Base-by-base conservation (phyloP, 2,329 filamentous ascomycete genomes). In the Curvularia hawaiiensis region DNA sequence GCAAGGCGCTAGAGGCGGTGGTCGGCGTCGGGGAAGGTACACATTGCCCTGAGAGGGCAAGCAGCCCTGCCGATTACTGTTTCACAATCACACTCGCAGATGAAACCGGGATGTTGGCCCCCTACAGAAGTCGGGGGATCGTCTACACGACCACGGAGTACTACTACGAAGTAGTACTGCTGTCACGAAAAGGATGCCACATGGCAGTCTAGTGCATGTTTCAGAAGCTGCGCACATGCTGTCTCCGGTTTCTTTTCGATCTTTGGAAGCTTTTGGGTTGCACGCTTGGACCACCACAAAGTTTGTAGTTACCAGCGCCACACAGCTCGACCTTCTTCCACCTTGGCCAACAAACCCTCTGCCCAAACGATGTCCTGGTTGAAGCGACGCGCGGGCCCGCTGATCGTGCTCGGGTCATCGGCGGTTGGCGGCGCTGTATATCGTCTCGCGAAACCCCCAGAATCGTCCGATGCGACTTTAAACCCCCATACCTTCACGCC, bases 401-500 rank as follows among this genome's bases (percentile, higher is more conserved):
- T 73, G 56, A 59, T 77, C 50, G 63, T 72, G 41, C 62, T 76
- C 22, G 73, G 72, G 22, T 64, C 70, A 26, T 74, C 74, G 35
- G 69, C 70, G 26, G 54, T 71, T 20, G 73, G 68, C 35, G 74
- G 74, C 46, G 71, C 73, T 28, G 69, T 68, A 20, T 77, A 76
- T 54, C 74, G 73, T 58, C 71, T 65, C 62, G 45, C 60, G 11
- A 64, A 55, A 26, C 58, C 68, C 16, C 45, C 68, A n/a, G 60
- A 62, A 28, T 50, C 62, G 30, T 65, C 67, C n/a, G 65, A 71
- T 35, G 61, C 64, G 43, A 68, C 74, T 26, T 66, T 91, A 58
- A 88, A 90, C 76, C 74, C 79, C 14, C 78, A 80, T 54, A 82
- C 79, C 24, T 92, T 92, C 75, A 83, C 83, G 35, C 83, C 85